Base-by-base conservation (phyloP, 192 early-diverging fungal genomes). In the Geosiphon pyriformis region DNA sequence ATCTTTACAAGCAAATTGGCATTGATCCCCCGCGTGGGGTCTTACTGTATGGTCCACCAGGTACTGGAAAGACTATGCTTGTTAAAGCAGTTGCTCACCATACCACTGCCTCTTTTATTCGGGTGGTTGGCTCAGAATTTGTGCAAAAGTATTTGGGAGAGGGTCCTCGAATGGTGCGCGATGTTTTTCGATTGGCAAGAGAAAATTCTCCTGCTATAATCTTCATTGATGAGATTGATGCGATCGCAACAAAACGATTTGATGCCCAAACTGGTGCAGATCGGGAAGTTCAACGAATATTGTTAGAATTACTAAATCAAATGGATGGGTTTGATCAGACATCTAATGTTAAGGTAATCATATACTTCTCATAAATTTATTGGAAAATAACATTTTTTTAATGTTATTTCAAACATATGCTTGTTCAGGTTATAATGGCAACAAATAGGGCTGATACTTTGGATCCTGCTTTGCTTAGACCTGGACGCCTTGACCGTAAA, bases 251-350 rank as follows among this genome's bases (percentile, higher is more conserved):
- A 25, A 99, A 99, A 73, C 90, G 94, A 70, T 98, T 94, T 66
- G 97, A 99, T 76, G 94, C 97, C 4, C 94, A 95, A 71, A 96
- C 95, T 10, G 96, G 96, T 49, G 96, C 94, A 0, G 96, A 99
- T 78, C 89, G 96, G 60, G 96, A 99, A 82, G 94, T 99, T 32
- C 96, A 99, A 75, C 89, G 96, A 78, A 96, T 96, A 70, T 80
- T 99, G 35, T 80, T 99, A 6, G 95, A 99, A 78, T 83, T 99
- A 58, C 78, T 99, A 68, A 99, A 96, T 80, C 97, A 99, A 77
- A 94, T 99, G 89, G 97, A 99, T 75, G 97, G 97, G 30, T 99
- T 99, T 71, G 97, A 99, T 73, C 93, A 95, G 72, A 92, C 94
- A 15, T 91, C 90, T 11, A 95, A 98, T 75, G 94, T 99, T 69